These are phyloP conservation scores for Multifurca ochricompacta DNA, from an alignment of 768 basidiomycete genomes.

Conservation along the genomic window DNA sequence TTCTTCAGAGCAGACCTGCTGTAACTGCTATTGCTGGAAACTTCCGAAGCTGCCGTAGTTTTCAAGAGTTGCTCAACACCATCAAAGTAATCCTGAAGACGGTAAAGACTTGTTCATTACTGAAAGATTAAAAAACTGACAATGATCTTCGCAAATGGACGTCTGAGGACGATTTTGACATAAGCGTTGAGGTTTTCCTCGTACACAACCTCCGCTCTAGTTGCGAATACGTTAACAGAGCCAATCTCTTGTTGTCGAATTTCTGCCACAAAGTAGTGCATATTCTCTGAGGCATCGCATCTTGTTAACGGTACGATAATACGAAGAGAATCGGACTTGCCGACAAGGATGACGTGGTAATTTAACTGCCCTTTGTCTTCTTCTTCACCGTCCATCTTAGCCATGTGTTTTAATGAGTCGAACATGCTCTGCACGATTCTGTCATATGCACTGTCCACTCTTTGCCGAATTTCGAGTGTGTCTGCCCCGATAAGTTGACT, in stretches of 20 bases:
- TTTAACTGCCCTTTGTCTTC: constrained; percentile 97
- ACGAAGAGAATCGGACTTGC: constrained; percentile 39
- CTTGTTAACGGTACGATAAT: background rate
- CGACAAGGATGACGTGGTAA: constrained; percentile 91
- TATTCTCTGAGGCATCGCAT: constrained; percentile 61
- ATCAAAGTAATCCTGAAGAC: constrained; percentile 82
- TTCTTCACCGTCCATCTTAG: constrained; percentile 85
- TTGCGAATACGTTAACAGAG: constrained; percentile 54
- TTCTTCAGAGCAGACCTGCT: constrained; percentile 75
- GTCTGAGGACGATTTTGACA: constrained; percentile 75
- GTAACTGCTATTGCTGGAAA: constrained; percentile 67
- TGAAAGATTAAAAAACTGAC: constrained; percentile 25
- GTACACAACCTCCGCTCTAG: constrained; percentile 74
- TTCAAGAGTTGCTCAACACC: constrained; percentile 83
- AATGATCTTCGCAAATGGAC: constrained; percentile 81
- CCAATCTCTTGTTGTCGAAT: constrained; percentile 61
- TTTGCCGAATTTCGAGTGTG: constrained; percentile 65
- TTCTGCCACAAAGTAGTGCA: constrained; percentile 89
- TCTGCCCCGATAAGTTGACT: constrained; percentile 73
- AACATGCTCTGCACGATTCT: constrained; percentile 87
- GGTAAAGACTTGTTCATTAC: background rate
- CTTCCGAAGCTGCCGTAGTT: constrained; percentile 68
- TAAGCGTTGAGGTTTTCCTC: constrained; percentile 86
- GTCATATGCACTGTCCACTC: constrained; percentile 80
- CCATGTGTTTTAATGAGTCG: constrained; percentile 89